Evolutionary conservation across 2,329 filamentous ascomycete species (phyloP), one percentile per base, ranked within the genome.

Genomic region (Elsinoe ampelina): DNA sequence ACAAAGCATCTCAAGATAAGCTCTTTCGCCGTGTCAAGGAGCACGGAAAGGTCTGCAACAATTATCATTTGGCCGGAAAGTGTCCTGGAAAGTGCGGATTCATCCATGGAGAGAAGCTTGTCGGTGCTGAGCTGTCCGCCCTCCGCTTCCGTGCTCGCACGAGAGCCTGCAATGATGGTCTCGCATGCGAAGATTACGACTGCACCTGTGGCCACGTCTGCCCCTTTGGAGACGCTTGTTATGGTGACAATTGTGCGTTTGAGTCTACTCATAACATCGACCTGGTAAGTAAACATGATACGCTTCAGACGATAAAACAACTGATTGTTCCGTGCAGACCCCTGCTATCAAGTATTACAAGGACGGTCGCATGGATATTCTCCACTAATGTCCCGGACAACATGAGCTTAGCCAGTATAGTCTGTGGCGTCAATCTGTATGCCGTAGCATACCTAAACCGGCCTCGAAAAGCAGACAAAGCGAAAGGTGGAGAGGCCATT

Each of bases 121-220:
- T 62, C 1, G 60, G 64, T 2, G 68, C 64, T 3, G 73, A 75
- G 58, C 58, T 67, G 42, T 66, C 70, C 15, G 72, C 73, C 4
- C 61, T 77, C 34, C 69, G 67, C 43, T 71, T 73, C 57, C 73
- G 73, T 58, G 70, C 73, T 2, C 65, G 73, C n/a, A 69, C 65
- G 8, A 62, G 71, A 8, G 63, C 64, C 5, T 76, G 74, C 58
- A 66, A 68, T 26, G 63, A 69, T 13, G 61, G 64, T 15, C 54
- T 54, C n/a, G 62, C 63, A 13, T 76, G 74, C 57, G 64, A 71
- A 30, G 70, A 74, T 39, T 61, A 72, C 38, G 66, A 72, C 35
- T 76, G 74, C 61, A 71, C 70, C 38, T 61, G 70, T 39, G 73
- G 73, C 1, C 74, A 77, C 61, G 64, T 69, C 34, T 73, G 71